Conservation (phyloP, 2,329 filamentous ascomycete genomes). For the Thielaviopsis populi region DNA sequence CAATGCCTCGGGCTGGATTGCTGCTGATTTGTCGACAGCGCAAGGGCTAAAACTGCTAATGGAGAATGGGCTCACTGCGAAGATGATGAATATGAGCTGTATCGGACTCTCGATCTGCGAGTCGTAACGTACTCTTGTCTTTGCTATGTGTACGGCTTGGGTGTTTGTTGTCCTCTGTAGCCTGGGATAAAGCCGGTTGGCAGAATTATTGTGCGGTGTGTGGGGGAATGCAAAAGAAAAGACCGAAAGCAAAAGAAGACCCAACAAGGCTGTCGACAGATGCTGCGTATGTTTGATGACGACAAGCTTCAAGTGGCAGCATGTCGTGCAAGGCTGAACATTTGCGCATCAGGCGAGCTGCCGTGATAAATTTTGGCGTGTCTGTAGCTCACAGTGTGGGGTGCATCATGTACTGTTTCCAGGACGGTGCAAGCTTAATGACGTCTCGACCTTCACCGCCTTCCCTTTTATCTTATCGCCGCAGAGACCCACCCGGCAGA, state of each 20-base stretch:
- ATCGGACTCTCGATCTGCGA: conserved; percentile 7
- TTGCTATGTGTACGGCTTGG: neutral
- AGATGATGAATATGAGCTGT: conserved; percentile 16
- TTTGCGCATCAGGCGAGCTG: neutral
- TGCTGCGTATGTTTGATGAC: neutral
- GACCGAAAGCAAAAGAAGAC: neutral
- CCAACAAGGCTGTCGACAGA: neutral
- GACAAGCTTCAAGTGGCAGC: neutral
- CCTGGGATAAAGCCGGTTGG: neutral
- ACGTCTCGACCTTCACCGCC: conserved; percentile 10
- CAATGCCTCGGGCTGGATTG: neutral
- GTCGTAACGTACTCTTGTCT: conserved; percentile 15
- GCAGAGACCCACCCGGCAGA: conserved; percentile 16
- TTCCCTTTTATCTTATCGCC: conserved; percentile 13
- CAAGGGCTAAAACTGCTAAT: neutral
- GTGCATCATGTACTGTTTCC: neutral
- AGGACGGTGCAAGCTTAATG: neutral
- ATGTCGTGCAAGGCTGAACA: neutral
- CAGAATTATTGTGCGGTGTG: neutral
- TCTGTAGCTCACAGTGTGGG: neutral
- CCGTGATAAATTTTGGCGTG: neutral
- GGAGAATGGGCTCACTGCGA: conserved; percentile 10
- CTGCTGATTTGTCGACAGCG: neutral
- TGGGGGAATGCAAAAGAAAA: neutral
- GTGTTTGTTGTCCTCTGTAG: neutral